These are phyloP conservation scores for Apiotrichum gamsii DNA, from an alignment of 1,284 basidiomycete species.

Conservation along the genomic window DNA sequence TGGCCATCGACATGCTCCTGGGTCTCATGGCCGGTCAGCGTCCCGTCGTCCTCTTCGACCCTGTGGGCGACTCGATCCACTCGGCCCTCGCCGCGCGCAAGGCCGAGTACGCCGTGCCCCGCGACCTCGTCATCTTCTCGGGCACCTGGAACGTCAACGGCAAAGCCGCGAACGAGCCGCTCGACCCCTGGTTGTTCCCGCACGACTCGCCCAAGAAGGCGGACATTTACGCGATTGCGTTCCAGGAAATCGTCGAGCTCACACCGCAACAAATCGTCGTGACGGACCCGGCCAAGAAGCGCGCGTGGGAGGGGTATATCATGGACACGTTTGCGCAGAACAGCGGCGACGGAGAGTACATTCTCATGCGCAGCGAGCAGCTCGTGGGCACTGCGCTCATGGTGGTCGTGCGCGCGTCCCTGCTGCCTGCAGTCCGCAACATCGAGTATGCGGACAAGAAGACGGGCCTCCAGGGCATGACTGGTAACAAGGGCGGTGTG, in stretches of 20 bases:
- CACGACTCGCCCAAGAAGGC: conserved; percentile 53
- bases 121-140: conserved; percentile 66
- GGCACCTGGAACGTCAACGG: conserved; percentile 98
- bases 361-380: conserved; percentile 84
- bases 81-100: conserved; percentile 62
- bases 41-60: conserved; percentile 87
- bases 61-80: conserved; percentile 80
- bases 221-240: conserved; percentile 84
- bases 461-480: conserved; percentile 95
- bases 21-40: conserved; percentile 84
- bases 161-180: conserved; percentile 69
- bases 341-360: conserved; percentile 63
- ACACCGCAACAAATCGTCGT: conserved; percentile 95
- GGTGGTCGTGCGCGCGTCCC: conserved; percentile 69
- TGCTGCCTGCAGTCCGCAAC: conserved; percentile 73
- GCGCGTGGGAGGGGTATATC: conserved; percentile 78
- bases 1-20: conserved; percentile 90
- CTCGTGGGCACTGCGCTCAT: conserved; percentile 91
- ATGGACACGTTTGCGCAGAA: conserved; percentile 68
- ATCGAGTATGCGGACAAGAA: conserved; percentile 91
- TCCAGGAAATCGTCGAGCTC: conserved; percentile 96
- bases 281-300: conserved; percentile 91
- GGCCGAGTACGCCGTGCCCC: conserved; percentile 75
- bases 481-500: conserved; percentile 94
- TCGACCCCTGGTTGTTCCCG: conserved; percentile 87